These are phyloP conservation scores for Coelastrella sp. DNA, from an alignment of 139 green algal genomes.

Conservation along the genomic window DNA sequence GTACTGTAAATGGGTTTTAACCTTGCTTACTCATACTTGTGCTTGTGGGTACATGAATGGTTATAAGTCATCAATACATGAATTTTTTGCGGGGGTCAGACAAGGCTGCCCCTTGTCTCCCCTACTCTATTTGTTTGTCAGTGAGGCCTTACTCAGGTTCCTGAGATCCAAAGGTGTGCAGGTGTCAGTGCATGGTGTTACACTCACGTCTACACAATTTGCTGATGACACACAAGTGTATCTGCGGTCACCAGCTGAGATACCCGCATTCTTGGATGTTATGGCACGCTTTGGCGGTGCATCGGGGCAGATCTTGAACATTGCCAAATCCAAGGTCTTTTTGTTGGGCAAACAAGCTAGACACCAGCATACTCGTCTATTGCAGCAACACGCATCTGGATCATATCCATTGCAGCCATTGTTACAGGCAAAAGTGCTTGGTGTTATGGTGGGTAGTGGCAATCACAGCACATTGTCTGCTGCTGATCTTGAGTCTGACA, in stretches of 20 bases:
- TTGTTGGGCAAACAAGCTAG: neutral
- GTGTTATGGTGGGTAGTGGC: neutral
- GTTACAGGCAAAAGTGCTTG: neutral
- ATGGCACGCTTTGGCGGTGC: neutral
- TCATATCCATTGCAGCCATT: too few relatives aligned
- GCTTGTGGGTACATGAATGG: slow-evolving; percentile 30
- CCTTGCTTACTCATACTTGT: slow-evolving; percentile 17
- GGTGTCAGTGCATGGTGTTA: neutral
- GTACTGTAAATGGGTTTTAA: slow-evolving; percentile 38
- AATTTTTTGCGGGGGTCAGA: slow-evolving; percentile 34
- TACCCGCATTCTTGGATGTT: neutral
- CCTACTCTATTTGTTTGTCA: slow-evolving; percentile 43
- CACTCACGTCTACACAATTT: neutral
- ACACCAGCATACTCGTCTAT: neutral
- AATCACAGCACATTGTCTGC: neutral
- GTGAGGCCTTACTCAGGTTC: slow-evolving; percentile 34
- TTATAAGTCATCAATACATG: neutral
- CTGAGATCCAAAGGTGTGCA: neutral
- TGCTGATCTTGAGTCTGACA: neutral
- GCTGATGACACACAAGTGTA: slow-evolving; percentile 33
- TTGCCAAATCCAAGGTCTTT: neutral
- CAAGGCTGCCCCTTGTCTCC: slow-evolving; percentile 53
- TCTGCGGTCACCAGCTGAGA: neutral
- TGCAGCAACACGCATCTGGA: neutral
- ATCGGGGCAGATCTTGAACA: neutral